Conservation (phyloP, 164 flowering plant species). For the Vitis labrusca region DNA sequence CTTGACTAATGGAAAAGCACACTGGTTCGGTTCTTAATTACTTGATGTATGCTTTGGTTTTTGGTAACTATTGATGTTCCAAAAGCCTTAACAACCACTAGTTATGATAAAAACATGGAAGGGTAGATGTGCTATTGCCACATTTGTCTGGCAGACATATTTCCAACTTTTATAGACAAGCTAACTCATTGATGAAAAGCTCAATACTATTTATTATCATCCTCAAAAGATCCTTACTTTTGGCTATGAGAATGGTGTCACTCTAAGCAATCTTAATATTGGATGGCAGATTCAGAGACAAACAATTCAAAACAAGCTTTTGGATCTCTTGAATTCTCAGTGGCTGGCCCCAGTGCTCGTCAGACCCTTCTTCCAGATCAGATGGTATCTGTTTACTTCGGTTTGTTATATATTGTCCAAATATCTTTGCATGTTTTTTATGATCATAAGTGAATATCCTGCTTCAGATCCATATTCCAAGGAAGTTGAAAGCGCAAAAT, state of each 20-base stretch:
- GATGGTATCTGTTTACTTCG: conserved; percentile 20
- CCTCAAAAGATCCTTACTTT: background rate
- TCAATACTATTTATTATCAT: background rate
- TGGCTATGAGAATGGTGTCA: background rate
- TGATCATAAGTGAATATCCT: background rate
- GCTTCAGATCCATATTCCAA: conserved; percentile 17
- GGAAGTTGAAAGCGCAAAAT: conserved; percentile 27
- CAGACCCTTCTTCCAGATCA: conserved; percentile 17
- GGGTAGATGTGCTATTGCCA: background rate
- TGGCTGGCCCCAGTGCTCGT: background rate
- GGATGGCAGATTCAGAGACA: conserved; percentile 18
- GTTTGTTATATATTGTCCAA: background rate
- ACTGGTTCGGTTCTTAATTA: background rate
- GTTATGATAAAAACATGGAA: too few species aligned
- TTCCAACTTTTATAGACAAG: background rate
- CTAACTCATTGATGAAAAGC: background rate
- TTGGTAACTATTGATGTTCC: background rate
- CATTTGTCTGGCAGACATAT: background rate
- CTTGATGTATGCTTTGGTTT: background rate
- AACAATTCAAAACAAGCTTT: conserved; percentile 14
- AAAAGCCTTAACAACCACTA: background rate
- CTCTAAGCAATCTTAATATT: background rate
- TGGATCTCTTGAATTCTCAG: conserved; percentile 13
- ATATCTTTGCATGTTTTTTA: background rate
- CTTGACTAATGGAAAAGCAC: background rate